A percentile compares a stretch with the other conserved stretches of the same genome.
phyloP scores from a whole-genome alignment of 768 basidiomycete species.

The Mycena vitilis region DNA sequence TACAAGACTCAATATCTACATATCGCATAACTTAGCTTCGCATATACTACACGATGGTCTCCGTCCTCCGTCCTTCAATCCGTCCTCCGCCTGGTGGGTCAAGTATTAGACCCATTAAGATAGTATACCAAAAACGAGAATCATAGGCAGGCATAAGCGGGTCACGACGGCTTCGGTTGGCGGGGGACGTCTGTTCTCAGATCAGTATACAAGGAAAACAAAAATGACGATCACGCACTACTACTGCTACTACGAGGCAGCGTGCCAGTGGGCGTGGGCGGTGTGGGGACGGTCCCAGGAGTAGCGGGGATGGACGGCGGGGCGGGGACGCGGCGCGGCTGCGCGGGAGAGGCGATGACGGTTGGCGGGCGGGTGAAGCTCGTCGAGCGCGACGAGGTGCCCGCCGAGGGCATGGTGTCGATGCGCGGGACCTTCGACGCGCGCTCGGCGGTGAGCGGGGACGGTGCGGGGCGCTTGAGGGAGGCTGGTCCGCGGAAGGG shows the following conservation, averaged over 20 bases:
- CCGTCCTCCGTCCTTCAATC: no score
- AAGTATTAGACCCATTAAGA: not conserved
- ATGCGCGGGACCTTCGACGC: constrained; percentile 15
- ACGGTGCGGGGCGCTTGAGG: constrained; percentile 22
- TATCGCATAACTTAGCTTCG: no score
- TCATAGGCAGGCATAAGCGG: no score
- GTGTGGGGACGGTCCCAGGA: no score
- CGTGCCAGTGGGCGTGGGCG: not conserved
- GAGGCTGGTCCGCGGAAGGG: not conserved
- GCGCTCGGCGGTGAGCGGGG: constrained; percentile 16
- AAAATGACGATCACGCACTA: not conserved
- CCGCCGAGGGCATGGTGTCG: not conserved
- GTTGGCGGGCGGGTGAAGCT: constrained; percentile 24
- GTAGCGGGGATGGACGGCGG: not conserved
- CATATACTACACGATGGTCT: no score
- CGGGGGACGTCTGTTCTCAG: no score
- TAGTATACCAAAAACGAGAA: not conserved
- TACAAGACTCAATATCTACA: no score
- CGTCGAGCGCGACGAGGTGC: not conserved
- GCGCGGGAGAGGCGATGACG: not conserved
- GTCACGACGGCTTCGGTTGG: no score
- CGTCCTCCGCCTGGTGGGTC: no score
- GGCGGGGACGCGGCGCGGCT: not conserved
- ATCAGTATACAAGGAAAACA: no score
- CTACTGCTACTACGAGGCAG: not conserved